Conservation (phyloP, 495 filamentous ascomycete species). For the Podospora bellae-mahoneyi region DNA sequence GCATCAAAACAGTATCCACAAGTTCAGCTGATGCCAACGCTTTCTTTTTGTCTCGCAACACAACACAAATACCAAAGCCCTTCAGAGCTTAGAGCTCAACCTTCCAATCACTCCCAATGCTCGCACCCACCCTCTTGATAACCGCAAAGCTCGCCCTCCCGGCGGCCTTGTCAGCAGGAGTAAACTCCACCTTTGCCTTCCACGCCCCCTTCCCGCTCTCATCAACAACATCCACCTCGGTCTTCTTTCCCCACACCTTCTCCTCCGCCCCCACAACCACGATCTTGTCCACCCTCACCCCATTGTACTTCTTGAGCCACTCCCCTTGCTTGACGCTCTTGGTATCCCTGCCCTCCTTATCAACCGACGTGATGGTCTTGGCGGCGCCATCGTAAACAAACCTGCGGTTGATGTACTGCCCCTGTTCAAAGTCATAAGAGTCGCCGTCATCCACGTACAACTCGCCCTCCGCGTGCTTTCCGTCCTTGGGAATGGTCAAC, state of each 20-base stretch:
- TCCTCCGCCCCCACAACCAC: slow-evolving; percentile 74
- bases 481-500: slow-evolving; percentile 65
- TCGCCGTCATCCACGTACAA: slow-evolving; percentile 94
- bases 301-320: slow-evolving; percentile 72
- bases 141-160: slow-evolving; percentile 75
- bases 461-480: slow-evolving; percentile 66
- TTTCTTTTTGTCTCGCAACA: neutral
- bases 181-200: slow-evolving; percentile 58
- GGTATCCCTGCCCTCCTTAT: slow-evolving; percentile 49
- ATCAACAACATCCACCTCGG: slow-evolving; percentile 62
- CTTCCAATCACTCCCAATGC: slow-evolving; percentile 78
- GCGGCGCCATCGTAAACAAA: slow-evolving; percentile 55
- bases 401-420: slow-evolving; percentile 78
- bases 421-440: slow-evolving; percentile 79
- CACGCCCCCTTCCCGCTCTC: slow-evolving; percentile 64
- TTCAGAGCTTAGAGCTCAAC: slow-evolving; percentile 47
- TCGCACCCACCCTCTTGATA: slow-evolving; percentile 72
- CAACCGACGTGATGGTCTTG: slow-evolving; percentile 51
- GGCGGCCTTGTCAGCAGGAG: slow-evolving; percentile 45
- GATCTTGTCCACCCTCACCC: slow-evolving; percentile 76
- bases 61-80: neutral
- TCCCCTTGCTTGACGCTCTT: slow-evolving; percentile 62
- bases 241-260: slow-evolving; percentile 62
- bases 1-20: neutral
- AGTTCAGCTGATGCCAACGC: neutral